These are phyloP conservation scores for Saturnispora besseyi DNA, from an alignment of 805 yeast genomes.

Conservation along the genomic window DNA sequence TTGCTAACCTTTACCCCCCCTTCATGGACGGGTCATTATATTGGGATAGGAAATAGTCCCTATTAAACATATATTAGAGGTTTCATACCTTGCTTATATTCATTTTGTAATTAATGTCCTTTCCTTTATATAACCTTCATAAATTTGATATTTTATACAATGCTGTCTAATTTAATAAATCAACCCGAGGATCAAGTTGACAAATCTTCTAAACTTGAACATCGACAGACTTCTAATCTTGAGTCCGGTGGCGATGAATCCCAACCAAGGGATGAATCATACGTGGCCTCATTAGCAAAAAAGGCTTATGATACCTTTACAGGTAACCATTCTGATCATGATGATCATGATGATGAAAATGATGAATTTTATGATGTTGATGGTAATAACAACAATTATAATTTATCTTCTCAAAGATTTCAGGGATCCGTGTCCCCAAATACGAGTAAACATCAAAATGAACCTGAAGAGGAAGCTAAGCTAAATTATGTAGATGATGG, in stretches of 20 bases:
- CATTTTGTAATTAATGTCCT: too few relatives aligned
- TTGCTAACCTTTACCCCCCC: not conserved
- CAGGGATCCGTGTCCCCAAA: not conserved
- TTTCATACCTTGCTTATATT: too few relatives aligned
- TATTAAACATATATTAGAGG: not conserved
- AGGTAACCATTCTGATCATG: not conserved
- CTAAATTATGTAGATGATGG: too few relatives aligned
- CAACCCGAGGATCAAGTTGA: not conserved
- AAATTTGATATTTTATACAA: not conserved
- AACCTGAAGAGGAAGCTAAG: too few relatives aligned
- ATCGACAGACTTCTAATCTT: not conserved
- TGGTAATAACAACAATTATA: not conserved
- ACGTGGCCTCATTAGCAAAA: slow-evolving; percentile 5
- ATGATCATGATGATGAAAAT: not conserved
- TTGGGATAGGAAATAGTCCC: not conserved
- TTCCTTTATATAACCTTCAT: too few relatives aligned
- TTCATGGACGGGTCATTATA: not conserved
- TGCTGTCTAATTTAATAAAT: not conserved
- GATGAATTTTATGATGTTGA: not conserved
- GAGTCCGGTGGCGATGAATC: not conserved
- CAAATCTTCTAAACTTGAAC: not conserved
- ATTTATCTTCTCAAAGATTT: not conserved
- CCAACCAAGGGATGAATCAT: slow-evolving; percentile 9
- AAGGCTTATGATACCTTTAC: slow-evolving; percentile 5
- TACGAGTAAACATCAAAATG: too few relatives aligned